Conservation (phyloP, 164 flowering plant genomes). For the Berberis vulgaris region DNA sequence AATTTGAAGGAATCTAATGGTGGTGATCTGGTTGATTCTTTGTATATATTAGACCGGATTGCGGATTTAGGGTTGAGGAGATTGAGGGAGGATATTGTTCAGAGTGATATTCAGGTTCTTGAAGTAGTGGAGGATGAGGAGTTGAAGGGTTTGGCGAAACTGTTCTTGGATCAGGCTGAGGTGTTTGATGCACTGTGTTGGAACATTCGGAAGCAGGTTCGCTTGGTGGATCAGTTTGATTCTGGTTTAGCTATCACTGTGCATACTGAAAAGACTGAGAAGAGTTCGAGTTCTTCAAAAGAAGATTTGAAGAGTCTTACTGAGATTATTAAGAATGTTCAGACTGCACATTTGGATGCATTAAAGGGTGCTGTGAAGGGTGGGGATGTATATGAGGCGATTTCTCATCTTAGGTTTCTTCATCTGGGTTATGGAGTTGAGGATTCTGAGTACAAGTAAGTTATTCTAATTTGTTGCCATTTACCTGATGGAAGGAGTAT, state of each 20-base stretch:
- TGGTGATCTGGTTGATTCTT: slow-evolving; percentile 23
- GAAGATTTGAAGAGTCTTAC: slow-evolving; percentile 35
- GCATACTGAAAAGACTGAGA: slow-evolving; percentile 15
- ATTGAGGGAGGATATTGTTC: slow-evolving; percentile 30
- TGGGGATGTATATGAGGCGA: slow-evolving; percentile 42
- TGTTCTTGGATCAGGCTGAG: slow-evolving; percentile 48
- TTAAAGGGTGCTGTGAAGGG: slow-evolving; percentile 37
- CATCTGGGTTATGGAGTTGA: slow-evolving; percentile 53
- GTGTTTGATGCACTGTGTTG: slow-evolving; percentile 62
- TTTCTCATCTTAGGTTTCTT: slow-evolving; percentile 59
- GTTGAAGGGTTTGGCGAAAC: slow-evolving; percentile 37
- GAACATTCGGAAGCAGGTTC: slow-evolving; percentile 57
- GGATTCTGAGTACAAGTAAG: slow-evolving; percentile 72
- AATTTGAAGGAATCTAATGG: slow-evolving; percentile 20
- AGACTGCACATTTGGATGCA: slow-evolving; percentile 66
- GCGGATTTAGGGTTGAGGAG: slow-evolving; percentile 49
- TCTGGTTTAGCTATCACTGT: slow-evolving; percentile 47
- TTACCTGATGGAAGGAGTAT: neutral
- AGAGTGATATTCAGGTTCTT: slow-evolving; percentile 3
- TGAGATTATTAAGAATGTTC: slow-evolving; percentile 49
- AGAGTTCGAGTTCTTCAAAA: slow-evolving; percentile 6
- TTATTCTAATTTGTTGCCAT: neutral
- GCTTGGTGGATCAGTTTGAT: slow-evolving; percentile 30
- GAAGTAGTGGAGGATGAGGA: slow-evolving; percentile 35
- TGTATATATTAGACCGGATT: slow-evolving; percentile 31